Conservation (phyloP, 805 yeast genomes). For the Pichia pseudocactophila region DNA sequence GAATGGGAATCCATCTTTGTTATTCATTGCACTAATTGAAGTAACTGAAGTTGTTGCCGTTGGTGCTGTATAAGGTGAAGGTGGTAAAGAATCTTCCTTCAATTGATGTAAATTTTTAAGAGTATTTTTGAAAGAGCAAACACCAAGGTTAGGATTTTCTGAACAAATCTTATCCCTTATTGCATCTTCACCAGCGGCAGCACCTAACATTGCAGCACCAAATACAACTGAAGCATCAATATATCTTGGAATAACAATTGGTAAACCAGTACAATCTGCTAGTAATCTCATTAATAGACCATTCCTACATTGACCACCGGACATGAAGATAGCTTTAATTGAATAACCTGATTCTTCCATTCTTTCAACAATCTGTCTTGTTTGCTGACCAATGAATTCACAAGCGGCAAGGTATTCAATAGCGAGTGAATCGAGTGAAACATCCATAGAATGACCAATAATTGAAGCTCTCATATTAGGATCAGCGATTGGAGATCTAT, state of each 20-base stretch:
- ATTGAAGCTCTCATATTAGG: constrained; percentile 87
- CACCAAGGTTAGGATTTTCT: not conserved
- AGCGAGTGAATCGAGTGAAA: constrained; percentile 76
- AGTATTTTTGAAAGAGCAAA: not conserved
- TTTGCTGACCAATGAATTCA: constrained; percentile 96
- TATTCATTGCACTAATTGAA: constrained; percentile 43
- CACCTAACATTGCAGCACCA: constrained; percentile 92
- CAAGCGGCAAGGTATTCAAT: constrained; percentile 85
- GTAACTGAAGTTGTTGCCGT: constrained; percentile 65
- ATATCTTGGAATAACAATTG: constrained; percentile 86
- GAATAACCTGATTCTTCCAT: constrained; percentile 76
- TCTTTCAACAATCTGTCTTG: constrained; percentile 85
- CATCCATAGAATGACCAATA: constrained; percentile 89
- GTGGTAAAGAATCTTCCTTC: constrained; percentile 22
- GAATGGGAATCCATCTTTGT: constrained; percentile 38
- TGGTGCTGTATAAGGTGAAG: constrained; percentile 75
- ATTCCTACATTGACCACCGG: constrained; percentile 96
- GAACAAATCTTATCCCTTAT: constrained; percentile 22
- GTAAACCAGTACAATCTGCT: constrained; percentile 89
- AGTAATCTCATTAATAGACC: constrained; percentile 79
- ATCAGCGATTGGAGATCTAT: constrained; percentile 96
- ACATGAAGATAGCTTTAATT: constrained; percentile 70
- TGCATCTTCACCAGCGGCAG: constrained; percentile 75
- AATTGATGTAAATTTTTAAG: constrained; percentile 11
- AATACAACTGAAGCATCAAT: constrained; percentile 96